Evolutionary conservation across 1,284 basidiomycete genomes (phyloP).

Genomic region (Rhodotorula glutinis): DNA sequence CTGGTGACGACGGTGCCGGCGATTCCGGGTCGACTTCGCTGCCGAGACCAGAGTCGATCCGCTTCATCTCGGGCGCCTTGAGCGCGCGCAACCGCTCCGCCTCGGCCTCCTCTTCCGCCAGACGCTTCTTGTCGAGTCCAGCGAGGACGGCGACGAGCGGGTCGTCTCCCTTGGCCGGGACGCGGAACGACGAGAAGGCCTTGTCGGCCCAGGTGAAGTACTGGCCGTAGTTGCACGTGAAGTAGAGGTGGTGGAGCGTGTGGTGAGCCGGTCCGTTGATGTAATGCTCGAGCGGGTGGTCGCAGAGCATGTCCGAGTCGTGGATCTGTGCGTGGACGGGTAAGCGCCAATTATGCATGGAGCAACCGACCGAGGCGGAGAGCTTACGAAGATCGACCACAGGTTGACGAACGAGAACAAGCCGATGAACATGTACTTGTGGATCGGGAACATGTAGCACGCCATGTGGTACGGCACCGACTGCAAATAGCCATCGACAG

Average conservation of each 20-base stretch:
- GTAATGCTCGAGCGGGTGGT: slow-evolving; percentile 79
- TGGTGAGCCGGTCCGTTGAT: slow-evolving; percentile 99
- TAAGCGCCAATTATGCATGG: too few relatives aligned
- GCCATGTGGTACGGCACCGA: slow-evolving; percentile 94
- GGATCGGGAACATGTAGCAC: slow-evolving; percentile 85
- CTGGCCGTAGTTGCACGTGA: slow-evolving; percentile 48
- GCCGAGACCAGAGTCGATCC: slow-evolving; percentile 25
- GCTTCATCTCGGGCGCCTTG: slow-evolving; percentile 16
- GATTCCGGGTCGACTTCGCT: slow-evolving; percentile 18
- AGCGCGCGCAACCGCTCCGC: not conserved
- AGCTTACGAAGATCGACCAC: slow-evolving; percentile 79
- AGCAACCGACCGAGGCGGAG: too few relatives aligned
- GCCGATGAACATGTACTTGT: slow-evolving; percentile 69
- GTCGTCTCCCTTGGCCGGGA: slow-evolving; percentile 77
- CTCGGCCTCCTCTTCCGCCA: not conserved
- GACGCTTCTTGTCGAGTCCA: slow-evolving; percentile 45
- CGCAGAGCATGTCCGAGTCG: slow-evolving; percentile 99
- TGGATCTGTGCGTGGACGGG: slow-evolving; percentile 71
- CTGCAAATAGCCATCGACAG: slow-evolving; percentile 88
- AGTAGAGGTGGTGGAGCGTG: slow-evolving; percentile 50
- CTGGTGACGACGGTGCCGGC: not conserved
- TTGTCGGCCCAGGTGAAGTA: slow-evolving; percentile 97
- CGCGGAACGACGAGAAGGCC: slow-evolving; percentile 76
- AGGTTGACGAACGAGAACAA: slow-evolving; percentile 86
- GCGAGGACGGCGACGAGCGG: slow-evolving; percentile 66